Evolutionary conservation across 192 early-diverging fungal species (phyloP).

Genomic region (Backusella circina): DNA sequence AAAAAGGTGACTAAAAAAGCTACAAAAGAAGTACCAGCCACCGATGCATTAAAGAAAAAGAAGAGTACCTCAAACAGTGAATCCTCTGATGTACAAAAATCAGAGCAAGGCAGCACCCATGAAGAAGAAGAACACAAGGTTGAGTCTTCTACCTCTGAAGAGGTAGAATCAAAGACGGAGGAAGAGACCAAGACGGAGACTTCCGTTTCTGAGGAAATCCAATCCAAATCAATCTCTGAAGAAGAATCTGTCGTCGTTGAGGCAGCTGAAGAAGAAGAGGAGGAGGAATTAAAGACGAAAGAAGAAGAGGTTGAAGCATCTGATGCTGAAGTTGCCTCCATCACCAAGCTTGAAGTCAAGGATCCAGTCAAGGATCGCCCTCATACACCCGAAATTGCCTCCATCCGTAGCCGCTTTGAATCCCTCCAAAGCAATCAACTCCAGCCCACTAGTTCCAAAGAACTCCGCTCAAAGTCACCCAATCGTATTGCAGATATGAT

Average conservation of each 20-base stretch:
- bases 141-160: not conserved
- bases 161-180: not conserved
- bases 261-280: not conserved
- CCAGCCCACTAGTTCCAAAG: not conserved
- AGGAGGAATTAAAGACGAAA: not conserved
- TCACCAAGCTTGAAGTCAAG: not conserved
- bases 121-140: not conserved
- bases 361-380: not conserved
- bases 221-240: not conserved
- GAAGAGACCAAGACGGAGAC: not conserved
- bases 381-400: not conserved
- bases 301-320: not conserved
- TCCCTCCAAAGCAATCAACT: not conserved
- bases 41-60: not conserved
- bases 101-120: not conserved
- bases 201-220: not conserved
- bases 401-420: conserved; percentile 16
- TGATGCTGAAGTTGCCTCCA: not conserved
- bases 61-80: not conserved
- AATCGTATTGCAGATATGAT: conserved; percentile 14
- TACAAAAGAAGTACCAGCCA: not conserved
- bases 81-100: not conserved
- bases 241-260: not conserved
- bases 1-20: not conserved
- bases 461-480: conserved; percentile 14